These are phyloP conservation scores for Oryza longistaminata DNA, from an alignment of 176 grass and related monocot genomes.

Conservation along the genomic window DNA sequence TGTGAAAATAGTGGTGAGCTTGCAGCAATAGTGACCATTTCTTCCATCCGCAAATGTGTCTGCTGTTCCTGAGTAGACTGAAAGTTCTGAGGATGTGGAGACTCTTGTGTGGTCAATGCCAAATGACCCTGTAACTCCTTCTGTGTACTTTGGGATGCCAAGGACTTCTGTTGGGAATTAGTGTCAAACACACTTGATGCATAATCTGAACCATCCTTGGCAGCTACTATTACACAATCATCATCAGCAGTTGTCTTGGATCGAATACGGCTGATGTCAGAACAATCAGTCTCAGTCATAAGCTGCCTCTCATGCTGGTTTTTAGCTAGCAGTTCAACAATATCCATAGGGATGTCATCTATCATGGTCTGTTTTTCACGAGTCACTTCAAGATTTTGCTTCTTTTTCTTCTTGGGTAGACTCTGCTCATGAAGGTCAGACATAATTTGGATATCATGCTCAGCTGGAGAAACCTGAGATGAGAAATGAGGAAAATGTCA, in stretches of 20 bases:
- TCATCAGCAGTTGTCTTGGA: constrained; percentile 29
- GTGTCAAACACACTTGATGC: constrained; percentile 11
- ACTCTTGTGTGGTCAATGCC: constrained; percentile 7
- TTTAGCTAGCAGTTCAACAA: constrained; percentile 81
- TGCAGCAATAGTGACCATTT: constrained; percentile 40
- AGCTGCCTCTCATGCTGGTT: constrained; percentile 56
- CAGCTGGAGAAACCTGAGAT: constrained; percentile 45
- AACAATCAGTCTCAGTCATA: constrained; percentile 35
- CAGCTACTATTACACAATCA: constrained; percentile 30
- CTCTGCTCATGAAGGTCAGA: constrained; percentile 20
- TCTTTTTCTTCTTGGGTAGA: constrained; percentile 42
- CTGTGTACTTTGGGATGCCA: constrained; percentile 28
- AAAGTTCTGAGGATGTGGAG: constrained; percentile 15
- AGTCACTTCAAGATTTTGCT: constrained; percentile 26
- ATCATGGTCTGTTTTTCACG: constrained; percentile 36
- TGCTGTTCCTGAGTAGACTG: constrained; percentile 8
- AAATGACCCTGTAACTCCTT: constrained; percentile 26
- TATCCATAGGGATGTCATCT: constrained; percentile 87
- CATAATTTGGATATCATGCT: constrained; percentile 33
- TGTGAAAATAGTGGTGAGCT: constrained; percentile 33
- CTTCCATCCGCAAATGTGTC: constrained; percentile 12
- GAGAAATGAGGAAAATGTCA: constrained; percentile 30
- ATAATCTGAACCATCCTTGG: constrained; percentile 31
- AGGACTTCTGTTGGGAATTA: constrained; percentile 35
- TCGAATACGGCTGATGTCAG: neutral